These are phyloP conservation scores for Melampsora americana DNA, from an alignment of 1,284 basidiomycete genomes.

Conservation along the genomic window DNA sequence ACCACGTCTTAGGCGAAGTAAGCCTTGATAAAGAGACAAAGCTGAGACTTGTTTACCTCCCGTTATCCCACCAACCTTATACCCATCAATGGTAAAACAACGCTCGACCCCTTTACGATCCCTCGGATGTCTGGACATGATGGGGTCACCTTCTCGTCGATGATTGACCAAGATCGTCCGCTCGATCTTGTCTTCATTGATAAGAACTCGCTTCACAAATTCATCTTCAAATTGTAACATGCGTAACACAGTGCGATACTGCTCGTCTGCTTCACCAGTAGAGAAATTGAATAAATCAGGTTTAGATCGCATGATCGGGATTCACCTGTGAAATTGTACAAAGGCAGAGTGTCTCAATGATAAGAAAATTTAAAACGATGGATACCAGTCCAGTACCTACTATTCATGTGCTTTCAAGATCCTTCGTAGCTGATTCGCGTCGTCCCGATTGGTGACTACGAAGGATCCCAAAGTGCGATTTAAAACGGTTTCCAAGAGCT, in stretches of 20 bases:
- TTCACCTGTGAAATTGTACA: not conserved
- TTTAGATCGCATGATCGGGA: slow-evolving; percentile 49
- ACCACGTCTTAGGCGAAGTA: slow-evolving; percentile 53
- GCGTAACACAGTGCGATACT: slow-evolving; percentile 51
- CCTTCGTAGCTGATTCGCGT: slow-evolving; percentile 64
- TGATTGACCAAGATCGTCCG: slow-evolving; percentile 37
- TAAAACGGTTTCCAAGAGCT: slow-evolving; percentile 67
- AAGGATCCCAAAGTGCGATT: slow-evolving; percentile 67
- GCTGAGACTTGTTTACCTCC: slow-evolving; percentile 62
- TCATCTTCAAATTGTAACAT: slow-evolving; percentile 47
- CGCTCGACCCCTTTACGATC: slow-evolving; percentile 50
- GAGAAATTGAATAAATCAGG: slow-evolving; percentile 51
- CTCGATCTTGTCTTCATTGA: slow-evolving; percentile 37
- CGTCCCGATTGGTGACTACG: slow-evolving; percentile 70
- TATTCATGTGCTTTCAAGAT: slow-evolving; percentile 57
- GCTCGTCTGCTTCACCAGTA: slow-evolving; percentile 49
- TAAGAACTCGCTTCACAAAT: slow-evolving; percentile 38
- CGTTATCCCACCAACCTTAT: slow-evolving; percentile 7
- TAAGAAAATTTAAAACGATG: too few species aligned
- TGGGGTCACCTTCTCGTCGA: slow-evolving; percentile 29
- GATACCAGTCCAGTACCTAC: not conserved
- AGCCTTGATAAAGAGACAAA: slow-evolving; percentile 53
- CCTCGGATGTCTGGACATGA: not conserved
- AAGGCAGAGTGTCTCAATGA: not conserved
- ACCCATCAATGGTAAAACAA: slow-evolving; percentile 48